A percentile compares a stretch with the other conserved stretches of the same genome.
Conservation (phyloP, 1,284 basidiomycete species). For the Melampsora larici-populina region DNA sequence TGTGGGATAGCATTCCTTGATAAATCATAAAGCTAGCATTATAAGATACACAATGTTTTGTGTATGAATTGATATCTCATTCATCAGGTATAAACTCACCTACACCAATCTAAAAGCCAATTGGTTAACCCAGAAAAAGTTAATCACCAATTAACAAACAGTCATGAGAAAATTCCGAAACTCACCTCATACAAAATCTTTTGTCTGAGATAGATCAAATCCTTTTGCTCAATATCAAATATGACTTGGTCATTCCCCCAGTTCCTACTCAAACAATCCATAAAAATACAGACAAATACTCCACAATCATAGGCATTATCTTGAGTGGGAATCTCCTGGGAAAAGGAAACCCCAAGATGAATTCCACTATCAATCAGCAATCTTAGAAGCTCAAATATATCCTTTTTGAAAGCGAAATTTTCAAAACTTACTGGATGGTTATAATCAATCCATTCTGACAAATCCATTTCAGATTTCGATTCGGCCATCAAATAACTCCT, state of each 20-base stretch:
- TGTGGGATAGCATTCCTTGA: no score
- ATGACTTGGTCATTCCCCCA: slow-evolving; percentile 31
- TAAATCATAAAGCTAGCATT: no score
- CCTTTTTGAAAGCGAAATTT: slow-evolving; percentile 28
- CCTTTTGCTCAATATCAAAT: slow-evolving; percentile 24
- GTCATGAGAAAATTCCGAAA: background rate
- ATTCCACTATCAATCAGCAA: slow-evolving; percentile 7
- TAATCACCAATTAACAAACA: background rate
- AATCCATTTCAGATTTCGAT: slow-evolving; percentile 48
- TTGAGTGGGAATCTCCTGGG: slow-evolving; percentile 48
- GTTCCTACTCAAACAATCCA: slow-evolving; percentile 51
- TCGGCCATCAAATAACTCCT: slow-evolving; percentile 49
- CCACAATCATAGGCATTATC: slow-evolving; percentile 53
- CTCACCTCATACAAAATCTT: slow-evolving; percentile 21
- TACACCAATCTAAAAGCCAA: no score
- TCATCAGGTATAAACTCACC: no score
- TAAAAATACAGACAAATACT: slow-evolving; percentile 51
- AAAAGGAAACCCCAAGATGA: background rate
- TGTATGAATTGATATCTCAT: no score
- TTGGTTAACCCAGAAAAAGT: no score
- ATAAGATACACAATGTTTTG: no score
- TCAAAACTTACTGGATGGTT: background rate
- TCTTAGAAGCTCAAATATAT: slow-evolving; percentile 34
- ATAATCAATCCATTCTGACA: slow-evolving; percentile 48
- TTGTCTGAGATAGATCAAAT: slow-evolving; percentile 15